Percentiles rank a stretch among this genome's conserved stretches.
These are phyloP conservation scores for Tricholomella constricta DNA, from an alignment of 768 basidiomycete genomes.

Conservation along the genomic window DNA sequence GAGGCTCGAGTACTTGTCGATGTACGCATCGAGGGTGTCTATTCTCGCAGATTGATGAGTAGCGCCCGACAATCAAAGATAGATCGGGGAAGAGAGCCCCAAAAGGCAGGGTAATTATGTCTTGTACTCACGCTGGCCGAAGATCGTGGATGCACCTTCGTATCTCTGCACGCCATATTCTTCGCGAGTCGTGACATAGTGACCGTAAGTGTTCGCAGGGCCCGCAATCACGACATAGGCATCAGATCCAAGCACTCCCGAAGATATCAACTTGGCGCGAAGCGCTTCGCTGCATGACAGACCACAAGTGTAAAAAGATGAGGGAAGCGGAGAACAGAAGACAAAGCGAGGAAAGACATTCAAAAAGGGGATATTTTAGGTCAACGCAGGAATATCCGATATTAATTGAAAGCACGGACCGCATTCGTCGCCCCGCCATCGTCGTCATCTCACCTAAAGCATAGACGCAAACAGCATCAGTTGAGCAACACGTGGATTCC, in stretches of 20 bases:
- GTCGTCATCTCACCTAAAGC: slow-evolving; percentile 69
- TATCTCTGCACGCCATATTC: slow-evolving; percentile 78
- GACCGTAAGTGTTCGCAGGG: slow-evolving; percentile 80
- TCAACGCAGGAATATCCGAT: slow-evolving; percentile 22
- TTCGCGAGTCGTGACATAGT: slow-evolving; percentile 73
- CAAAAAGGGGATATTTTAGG: not conserved
- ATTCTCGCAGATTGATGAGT: slow-evolving; percentile 1
- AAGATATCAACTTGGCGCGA: slow-evolving; percentile 62
- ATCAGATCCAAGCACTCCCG: slow-evolving; percentile 61
- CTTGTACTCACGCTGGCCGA: slow-evolving; percentile 60
- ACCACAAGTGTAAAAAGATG: slow-evolving; percentile 4
- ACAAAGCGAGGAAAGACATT: not conserved
- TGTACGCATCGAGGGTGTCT: slow-evolving; percentile 82
- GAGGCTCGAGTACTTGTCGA: slow-evolving; percentile 70
- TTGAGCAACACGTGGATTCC: slow-evolving; percentile 7
- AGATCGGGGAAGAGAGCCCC: not conserved
- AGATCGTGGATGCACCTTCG: slow-evolving; percentile 81
- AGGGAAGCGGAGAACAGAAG: not conserved
- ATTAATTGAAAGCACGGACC: slow-evolving; percentile 43
- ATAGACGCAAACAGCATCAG: slow-evolving; percentile 14
- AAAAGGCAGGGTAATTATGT: slow-evolving; percentile 5
- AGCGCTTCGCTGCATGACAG: slow-evolving; percentile 59
- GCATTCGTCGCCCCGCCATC: slow-evolving; percentile 76
- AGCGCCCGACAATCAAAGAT: not conserved
- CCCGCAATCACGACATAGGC: slow-evolving; percentile 80